Evolutionary conservation across 345 rosid species (phyloP).

Genomic region (Excoecaria agallocha): DNA sequence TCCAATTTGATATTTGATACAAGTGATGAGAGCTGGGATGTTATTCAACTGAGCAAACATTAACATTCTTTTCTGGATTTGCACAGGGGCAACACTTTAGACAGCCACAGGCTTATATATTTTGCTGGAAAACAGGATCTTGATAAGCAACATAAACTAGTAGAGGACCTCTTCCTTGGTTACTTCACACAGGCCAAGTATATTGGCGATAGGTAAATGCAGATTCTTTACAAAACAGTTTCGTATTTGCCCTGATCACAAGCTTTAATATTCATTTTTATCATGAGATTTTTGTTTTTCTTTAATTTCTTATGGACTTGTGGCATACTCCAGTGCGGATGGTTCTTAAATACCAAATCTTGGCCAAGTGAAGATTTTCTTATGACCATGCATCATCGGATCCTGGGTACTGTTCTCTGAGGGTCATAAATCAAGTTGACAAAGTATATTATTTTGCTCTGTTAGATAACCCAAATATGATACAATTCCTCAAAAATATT

Average conservation of each 20-base stretch:
- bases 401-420: not conserved
- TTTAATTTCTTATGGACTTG: not conserved
- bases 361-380: not conserved
- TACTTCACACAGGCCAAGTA: conserved; percentile 87
- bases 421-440: not conserved
- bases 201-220: conserved; percentile 65
- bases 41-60: conserved; percentile 5
- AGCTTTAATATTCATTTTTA: not conserved
- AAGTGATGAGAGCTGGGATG: not conserved
- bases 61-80: conserved; percentile 16
- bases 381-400: not conserved
- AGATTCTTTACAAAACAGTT: not conserved
- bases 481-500: not conserved
- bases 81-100: conserved; percentile 70
- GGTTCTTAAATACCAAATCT: not conserved
- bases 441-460: too few relatives aligned
- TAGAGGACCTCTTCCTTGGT: conserved; percentile 74
- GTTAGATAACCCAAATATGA: too few relatives aligned
- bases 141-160: conserved; percentile 75
- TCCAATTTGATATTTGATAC: not conserved
- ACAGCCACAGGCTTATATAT: conserved; percentile 85
- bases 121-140: conserved; percentile 57
- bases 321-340: not conserved
- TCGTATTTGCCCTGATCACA: not conserved
- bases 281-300: not conserved